Evolutionary conservation across 306 rosid species (phyloP), one percentile per base, ranked within the genome.

Genomic region (Erythrophleum fordii): DNA sequence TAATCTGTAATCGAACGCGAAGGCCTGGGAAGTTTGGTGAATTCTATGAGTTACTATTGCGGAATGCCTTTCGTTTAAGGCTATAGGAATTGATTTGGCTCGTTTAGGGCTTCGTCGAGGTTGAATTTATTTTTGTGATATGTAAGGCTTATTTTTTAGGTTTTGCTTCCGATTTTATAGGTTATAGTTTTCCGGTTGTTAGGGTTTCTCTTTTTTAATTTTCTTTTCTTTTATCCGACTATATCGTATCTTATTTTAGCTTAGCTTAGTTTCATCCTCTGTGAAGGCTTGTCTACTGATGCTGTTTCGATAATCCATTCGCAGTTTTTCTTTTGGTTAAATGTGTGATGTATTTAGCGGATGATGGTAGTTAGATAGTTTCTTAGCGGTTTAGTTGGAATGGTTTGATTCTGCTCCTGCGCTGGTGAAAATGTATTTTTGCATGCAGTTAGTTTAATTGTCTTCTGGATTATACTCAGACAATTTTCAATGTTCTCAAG

Each of bases 21-120:
- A 31, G 52, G 49, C 4, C 41, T 41, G 52, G 34, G 2, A 2
- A 20, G 16, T 41, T 22, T 23, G 34, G 17, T 22, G 35, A 13
- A 73, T 64, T 78, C 66, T 0, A 3, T 28, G 35, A 26, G 66
- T 71, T 6, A 37, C 8, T 37, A 61, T 60, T 16, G 6, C 1
- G 37, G 45, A 84, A 29, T 41, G 75, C 48, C 48, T 75, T 8
- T 69, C 22, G 53, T 49, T 69, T 80, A n/a, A 3, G 6, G 56
- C 35, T 75, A 4, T 70, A 2, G 71, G 48, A 31, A 35, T 72
- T 34, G 62, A 52, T 72, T 72, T 18, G 28, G 49, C 4, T 34
- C 28, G 1, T 20, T 6, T 72, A 34, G 65, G 48, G 29, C 17
- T 52, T 72, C 11, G 12, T 13, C 11, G 49, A 72, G 49, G 34